Conservation (phyloP, 2,329 filamentous ascomycete genomes). For the Diaporthe nobilis region DNA sequence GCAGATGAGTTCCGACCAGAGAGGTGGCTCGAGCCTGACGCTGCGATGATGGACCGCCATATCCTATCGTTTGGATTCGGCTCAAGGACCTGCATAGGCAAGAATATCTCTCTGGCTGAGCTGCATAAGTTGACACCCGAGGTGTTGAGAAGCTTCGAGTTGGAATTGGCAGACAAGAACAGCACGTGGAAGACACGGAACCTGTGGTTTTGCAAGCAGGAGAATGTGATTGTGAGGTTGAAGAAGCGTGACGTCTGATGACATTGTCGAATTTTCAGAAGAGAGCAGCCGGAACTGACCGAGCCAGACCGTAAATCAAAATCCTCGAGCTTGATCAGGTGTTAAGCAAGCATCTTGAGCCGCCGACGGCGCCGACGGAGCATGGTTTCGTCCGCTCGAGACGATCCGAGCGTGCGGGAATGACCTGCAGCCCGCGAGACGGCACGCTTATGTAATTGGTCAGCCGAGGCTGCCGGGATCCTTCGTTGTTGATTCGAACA, state of each 20-base stretch:
- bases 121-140: constrained; percentile 44
- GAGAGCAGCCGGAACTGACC: neutral
- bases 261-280: neutral
- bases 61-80: constrained; percentile 63
- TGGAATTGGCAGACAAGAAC: constrained; percentile 41
- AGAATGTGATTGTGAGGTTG: constrained; percentile 25
- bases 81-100: constrained; percentile 63
- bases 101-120: constrained; percentile 44
- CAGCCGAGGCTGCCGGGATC: constrained; percentile 35
- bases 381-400: constrained; percentile 7
- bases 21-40: constrained; percentile 42
- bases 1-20: constrained; percentile 41
- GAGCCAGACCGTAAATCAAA: too few relatives aligned
- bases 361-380: constrained; percentile 24
- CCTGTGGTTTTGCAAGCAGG: constrained; percentile 44
- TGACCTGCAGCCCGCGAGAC: constrained; percentile 11
- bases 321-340: neutral
- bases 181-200: constrained; percentile 42
- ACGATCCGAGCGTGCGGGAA: constrained; percentile 7
- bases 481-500: constrained; percentile 1
- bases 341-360: neutral
- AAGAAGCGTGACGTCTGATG: neutral
- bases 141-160: constrained; percentile 41
- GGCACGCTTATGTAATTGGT: constrained; percentile 39
- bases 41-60: constrained; percentile 42